Evolutionary conservation across 2,329 filamentous ascomycete species (phyloP).

Genomic region (Penicillium sp.): DNA sequence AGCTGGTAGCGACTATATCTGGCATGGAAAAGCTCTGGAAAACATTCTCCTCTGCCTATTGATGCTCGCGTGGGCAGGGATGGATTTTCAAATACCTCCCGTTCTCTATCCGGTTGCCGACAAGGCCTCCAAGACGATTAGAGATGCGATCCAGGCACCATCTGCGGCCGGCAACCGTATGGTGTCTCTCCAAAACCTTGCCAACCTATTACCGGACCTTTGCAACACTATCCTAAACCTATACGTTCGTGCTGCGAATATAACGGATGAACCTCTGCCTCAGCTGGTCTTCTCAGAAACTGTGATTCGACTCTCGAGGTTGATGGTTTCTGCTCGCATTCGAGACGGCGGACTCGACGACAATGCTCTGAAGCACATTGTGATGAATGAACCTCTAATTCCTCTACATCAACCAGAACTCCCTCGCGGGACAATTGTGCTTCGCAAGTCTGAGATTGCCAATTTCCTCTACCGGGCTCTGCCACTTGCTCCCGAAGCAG

Average conservation of each 20-base stretch:
- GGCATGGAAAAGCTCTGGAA: slow-evolving; percentile 95
- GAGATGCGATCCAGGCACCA: slow-evolving; percentile 44
- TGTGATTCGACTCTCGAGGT: slow-evolving; percentile 57
- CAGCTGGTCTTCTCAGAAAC: slow-evolving; percentile 61
- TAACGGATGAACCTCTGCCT: slow-evolving; percentile 57
- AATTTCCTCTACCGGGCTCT: slow-evolving; percentile 70
- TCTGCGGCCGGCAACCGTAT: slow-evolving; percentile 53
- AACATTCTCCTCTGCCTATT: slow-evolving; percentile 80
- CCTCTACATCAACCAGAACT: slow-evolving; percentile 39
- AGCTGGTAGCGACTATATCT: slow-evolving; percentile 86
- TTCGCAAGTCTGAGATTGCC: slow-evolving; percentile 65
- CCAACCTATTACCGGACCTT: slow-evolving; percentile 59
- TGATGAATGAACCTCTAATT: slow-evolving; percentile 53
- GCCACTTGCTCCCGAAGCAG: slow-evolving; percentile 62
- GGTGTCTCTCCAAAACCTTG: slow-evolving; percentile 54
- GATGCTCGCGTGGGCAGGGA: slow-evolving; percentile 78
- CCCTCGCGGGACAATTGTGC: slow-evolving; percentile 47
- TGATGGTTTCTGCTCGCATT: slow-evolving; percentile 56
- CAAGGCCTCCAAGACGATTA: slow-evolving; percentile 52
- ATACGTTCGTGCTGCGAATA: slow-evolving; percentile 57
- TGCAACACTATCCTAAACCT: slow-evolving; percentile 60
- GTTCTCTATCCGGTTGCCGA: slow-evolving; percentile 57
- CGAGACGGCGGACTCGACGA: slow-evolving; percentile 56
- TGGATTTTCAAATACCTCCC: slow-evolving; percentile 71
- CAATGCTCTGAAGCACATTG: slow-evolving; percentile 61